These are phyloP conservation scores for Monosporascus sp. DNA, from an alignment of 2,329 filamentous ascomycete species.

Conservation along the genomic window DNA sequence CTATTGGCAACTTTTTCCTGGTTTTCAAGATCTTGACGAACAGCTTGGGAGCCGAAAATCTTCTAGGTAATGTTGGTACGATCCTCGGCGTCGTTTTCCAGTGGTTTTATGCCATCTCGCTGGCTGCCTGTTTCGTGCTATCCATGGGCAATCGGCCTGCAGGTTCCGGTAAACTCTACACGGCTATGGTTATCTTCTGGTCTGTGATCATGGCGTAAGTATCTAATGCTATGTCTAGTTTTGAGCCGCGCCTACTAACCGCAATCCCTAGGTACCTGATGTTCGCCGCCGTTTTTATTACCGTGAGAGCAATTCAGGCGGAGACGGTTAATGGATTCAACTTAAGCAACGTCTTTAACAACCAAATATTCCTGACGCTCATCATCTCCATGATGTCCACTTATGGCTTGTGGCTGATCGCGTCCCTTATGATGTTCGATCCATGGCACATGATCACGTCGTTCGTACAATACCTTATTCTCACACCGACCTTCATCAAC, in stretches of 20 bases:
- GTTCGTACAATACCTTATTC: conserved; percentile 87
- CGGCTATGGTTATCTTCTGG: conserved; percentile 99
- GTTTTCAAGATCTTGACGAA: conserved; percentile 95
- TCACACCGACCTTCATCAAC: conserved; percentile 96
- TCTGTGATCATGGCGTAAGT: conserved; percentile 84
- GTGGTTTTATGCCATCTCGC: conserved; percentile 87
- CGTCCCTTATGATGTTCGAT: conserved; percentile 91
- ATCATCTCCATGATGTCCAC: conserved; percentile 90
- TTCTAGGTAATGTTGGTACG: conserved; percentile 72
- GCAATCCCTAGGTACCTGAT: conserved; percentile 63
- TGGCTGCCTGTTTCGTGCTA: conserved; percentile 92
- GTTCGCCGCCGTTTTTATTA: conserved; percentile 93
- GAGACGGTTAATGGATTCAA: conserved; percentile 66
- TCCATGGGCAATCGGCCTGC: conserved; percentile 91
- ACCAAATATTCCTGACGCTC: conserved; percentile 85
- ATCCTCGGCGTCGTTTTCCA: conserved; percentile 87
- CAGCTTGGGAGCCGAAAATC: conserved; percentile 63
- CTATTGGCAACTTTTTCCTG: conserved; percentile 97
- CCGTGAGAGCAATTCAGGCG: conserved; percentile 74
- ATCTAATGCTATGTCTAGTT: not conserved
- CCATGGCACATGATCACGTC: conserved; percentile 99
- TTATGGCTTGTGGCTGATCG: conserved; percentile 86
- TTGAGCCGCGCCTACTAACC: conserved; percentile 16
- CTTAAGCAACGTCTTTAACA: conserved; percentile 70
- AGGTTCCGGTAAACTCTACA: conserved; percentile 88